Percentiles rank a stretch among this genome's conserved stretches.
phyloP scores from a whole-genome alignment of 495 filamentous ascomycete genomes.

The Annulohypoxylon stygium region DNA sequence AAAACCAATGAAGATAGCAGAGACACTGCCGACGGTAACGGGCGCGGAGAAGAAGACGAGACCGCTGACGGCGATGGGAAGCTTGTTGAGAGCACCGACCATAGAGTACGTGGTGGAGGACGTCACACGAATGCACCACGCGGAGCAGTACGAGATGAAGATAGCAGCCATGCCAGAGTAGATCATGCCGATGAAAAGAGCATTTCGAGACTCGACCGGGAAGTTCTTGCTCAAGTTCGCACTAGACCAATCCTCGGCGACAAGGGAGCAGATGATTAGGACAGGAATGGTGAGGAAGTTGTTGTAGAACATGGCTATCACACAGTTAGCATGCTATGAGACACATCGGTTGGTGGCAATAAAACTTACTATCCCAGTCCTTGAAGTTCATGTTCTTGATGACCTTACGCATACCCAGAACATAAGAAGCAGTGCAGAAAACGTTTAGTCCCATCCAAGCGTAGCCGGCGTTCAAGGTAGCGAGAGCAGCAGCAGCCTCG shows the following conservation, averaged over 20 bases:
- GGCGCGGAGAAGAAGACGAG: slow-evolving; percentile 96
- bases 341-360: not conserved
- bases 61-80: slow-evolving; percentile 91
- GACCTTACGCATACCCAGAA: slow-evolving; percentile 95
- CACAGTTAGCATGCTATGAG: slow-evolving; percentile 49
- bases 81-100: slow-evolving; percentile 98
- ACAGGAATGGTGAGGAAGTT: slow-evolving; percentile 97
- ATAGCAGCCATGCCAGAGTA: slow-evolving; percentile 93
- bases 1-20: slow-evolving; percentile 90
- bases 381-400: slow-evolving; percentile 99
- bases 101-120: slow-evolving; percentile 98
- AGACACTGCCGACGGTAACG: slow-evolving; percentile 90
- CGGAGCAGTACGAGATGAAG: slow-evolving; percentile 98
- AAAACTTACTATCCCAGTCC: slow-evolving; percentile 94
- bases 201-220: slow-evolving; percentile 79
- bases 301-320: slow-evolving; percentile 98
- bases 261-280: slow-evolving; percentile 81
- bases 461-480: slow-evolving; percentile 94
- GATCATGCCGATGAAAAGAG: slow-evolving; percentile 86
- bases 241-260: slow-evolving; percentile 92
- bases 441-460: slow-evolving; percentile 99
- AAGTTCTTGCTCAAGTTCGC: slow-evolving; percentile 90
- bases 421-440: slow-evolving; percentile 90
- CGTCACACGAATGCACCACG: slow-evolving; percentile 97
- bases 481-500: slow-evolving; percentile 80